Evolutionary conservation across 371 early-diverging fungal genomes (phyloP).

Genomic region (Actinomortierella ambigua): DNA sequence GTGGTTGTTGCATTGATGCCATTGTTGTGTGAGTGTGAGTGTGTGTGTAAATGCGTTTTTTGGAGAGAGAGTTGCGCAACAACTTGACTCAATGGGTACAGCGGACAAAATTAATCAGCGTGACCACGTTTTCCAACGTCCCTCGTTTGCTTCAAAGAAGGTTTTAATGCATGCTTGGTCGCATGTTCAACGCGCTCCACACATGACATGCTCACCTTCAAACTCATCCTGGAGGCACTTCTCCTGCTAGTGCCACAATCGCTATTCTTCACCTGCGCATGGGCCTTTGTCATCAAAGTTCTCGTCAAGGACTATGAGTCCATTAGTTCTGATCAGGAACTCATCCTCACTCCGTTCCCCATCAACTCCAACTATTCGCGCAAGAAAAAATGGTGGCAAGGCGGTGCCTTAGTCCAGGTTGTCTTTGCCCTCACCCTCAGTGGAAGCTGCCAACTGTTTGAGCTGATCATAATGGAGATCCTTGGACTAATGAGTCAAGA

Average conservation of each 20-base stretch:
- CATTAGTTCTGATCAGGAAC: constrained; percentile 46
- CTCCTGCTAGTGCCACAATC: constrained; percentile 51
- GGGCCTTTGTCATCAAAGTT: constrained; percentile 56
- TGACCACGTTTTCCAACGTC: too few relatives aligned
- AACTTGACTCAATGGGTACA: too few relatives aligned
- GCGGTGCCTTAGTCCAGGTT: constrained; percentile 57
- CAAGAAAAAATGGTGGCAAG: constrained; percentile 44
- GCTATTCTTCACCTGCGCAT: constrained; percentile 58
- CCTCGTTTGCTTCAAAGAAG: too few relatives aligned
- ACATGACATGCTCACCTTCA: constrained; percentile 20
- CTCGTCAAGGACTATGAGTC: constrained; percentile 59
- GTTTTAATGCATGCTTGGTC: too few relatives aligned
- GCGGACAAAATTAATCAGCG: too few relatives aligned
- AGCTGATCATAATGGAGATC: constrained; percentile 86
- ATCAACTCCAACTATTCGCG: constrained; percentile 23
- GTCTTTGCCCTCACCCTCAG: constrained; percentile 83
- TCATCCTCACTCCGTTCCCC: constrained; percentile 29
- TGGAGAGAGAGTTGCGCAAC: too few relatives aligned
- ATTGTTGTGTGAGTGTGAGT: not conserved
- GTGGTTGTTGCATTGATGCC: constrained; percentile 27
- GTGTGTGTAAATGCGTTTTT: too few relatives aligned
- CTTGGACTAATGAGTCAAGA: constrained; percentile 67
- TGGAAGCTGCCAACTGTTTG: constrained; percentile 77
- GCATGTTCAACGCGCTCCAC: too few relatives aligned
- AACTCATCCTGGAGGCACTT: constrained; percentile 41